phyloP scores from a whole-genome alignment of 2,329 filamentous ascomycete genomes.

The Fonsecaea pedrosoi region DNA sequence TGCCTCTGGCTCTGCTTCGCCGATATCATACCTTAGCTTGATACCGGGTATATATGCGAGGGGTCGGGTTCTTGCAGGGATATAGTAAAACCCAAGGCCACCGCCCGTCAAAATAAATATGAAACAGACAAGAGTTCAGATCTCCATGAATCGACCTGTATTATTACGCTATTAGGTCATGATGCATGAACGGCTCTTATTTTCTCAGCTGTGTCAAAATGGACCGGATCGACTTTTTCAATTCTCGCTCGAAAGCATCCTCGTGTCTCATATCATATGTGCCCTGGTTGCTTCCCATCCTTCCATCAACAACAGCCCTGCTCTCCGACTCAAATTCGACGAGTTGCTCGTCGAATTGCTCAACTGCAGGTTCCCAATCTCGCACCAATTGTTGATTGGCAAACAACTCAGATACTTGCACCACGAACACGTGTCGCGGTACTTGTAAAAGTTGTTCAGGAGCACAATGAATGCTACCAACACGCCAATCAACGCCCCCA shows the following conservation, averaged over 20 bases:
- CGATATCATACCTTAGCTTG: no score
- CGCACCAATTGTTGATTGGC: conserved; percentile 56
- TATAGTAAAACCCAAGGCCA: background rate
- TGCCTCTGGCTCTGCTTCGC: no score
- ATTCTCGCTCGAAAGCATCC: background rate
- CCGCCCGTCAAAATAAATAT: no score
- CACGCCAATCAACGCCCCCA: conserved; percentile 76
- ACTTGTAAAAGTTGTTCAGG: conserved; percentile 88
- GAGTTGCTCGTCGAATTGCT: conserved; percentile 38
- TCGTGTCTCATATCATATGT: background rate
- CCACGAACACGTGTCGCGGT: conserved; percentile 79
- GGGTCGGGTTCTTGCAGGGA: background rate
- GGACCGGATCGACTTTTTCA: background rate
- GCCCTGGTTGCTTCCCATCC: background rate
- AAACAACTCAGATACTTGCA: conserved; percentile 95
- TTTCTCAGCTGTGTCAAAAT: background rate
- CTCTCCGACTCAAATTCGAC: conserved; percentile 14
- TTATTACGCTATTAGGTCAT: background rate
- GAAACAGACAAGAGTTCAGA: background rate
- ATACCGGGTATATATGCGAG: background rate
- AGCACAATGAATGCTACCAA: conserved; percentile 85
- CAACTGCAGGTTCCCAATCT: conserved; percentile 45
- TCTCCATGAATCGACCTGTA: background rate
- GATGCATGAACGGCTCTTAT: background rate
- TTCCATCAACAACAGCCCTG: background rate